These are phyloP conservation scores for Phylloboletellus chloephorus DNA, from an alignment of 1,284 basidiomycete genomes.

Conservation along the genomic window DNA sequence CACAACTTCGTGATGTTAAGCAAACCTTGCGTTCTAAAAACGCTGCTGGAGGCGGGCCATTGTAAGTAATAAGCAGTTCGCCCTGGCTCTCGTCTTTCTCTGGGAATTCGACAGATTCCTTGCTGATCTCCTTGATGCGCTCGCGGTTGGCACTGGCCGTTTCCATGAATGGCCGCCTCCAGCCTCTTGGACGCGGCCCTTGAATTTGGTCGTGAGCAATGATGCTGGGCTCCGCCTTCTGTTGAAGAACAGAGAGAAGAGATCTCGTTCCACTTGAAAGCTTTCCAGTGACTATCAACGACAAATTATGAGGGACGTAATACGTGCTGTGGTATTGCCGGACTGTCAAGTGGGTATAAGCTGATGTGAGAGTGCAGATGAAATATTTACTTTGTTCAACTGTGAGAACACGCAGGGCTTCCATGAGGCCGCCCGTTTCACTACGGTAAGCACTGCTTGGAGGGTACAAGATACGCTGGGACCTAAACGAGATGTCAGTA, in stretches of 20 bases:
- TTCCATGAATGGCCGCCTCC: conserved; percentile 94
- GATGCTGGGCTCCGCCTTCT: conserved; percentile 78
- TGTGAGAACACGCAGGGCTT: conserved; percentile 79
- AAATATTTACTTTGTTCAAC: conserved; percentile 78
- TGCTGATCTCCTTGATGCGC: conserved; percentile 50
- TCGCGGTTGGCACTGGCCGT: conserved; percentile 68
- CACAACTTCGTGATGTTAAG: conserved; percentile 9
- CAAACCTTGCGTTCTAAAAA: conserved; percentile 73
- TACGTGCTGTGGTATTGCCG: conserved; percentile 86
- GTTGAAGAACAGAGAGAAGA: conserved; percentile 73
- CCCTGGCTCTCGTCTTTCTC: conserved; percentile 96
- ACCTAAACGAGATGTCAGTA: conserved; percentile 39
- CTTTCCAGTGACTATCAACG: conserved; percentile 78
- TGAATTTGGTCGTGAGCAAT: conserved; percentile 67
- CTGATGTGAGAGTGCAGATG: neutral
- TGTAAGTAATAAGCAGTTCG: conserved; percentile 76
- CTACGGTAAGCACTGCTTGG: conserved; percentile 85
- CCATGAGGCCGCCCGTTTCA: conserved; percentile 96
- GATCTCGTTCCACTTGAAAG: conserved; percentile 65
- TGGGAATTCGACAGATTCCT: conserved; percentile 86
- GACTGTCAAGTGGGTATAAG: conserved; percentile 46
- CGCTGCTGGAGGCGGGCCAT: conserved; percentile 72
- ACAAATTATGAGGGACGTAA: conserved; percentile 94
- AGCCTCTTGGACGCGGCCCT: conserved; percentile 67
- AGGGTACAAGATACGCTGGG: conserved; percentile 79